Conservation (phyloP, 164 flowering plant genomes). For the Vitis rupestris region DNA sequence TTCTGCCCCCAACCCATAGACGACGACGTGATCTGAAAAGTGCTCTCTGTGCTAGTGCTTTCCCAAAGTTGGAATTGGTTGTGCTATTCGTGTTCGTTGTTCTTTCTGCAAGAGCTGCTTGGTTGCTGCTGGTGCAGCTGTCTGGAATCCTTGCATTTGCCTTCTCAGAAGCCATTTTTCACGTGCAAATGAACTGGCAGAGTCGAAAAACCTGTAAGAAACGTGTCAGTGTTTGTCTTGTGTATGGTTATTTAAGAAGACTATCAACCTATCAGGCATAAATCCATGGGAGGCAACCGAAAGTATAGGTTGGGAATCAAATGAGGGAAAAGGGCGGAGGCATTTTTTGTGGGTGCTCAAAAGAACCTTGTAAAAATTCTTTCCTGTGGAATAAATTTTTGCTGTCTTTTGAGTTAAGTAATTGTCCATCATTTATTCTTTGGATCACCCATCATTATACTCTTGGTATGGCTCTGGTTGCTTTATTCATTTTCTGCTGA, state of each 20-base stretch:
- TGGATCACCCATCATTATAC: not conserved
- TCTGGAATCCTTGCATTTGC: conserved; percentile 10
- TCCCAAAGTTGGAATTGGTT: conserved; percentile 21
- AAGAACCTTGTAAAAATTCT: conserved; percentile 18
- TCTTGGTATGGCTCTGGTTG: not conserved
- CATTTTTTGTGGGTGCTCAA: conserved; percentile 17
- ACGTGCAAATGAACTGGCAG: not conserved
- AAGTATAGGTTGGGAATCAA: conserved; percentile 15
- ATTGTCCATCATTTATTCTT: not conserved
- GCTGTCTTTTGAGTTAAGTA: conserved; percentile 27
- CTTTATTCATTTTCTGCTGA: not conserved
- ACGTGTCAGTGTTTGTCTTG: not conserved
- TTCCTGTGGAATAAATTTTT: conserved; percentile 13
- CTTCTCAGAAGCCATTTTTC: conserved; percentile 24
- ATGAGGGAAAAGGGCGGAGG: conserved; percentile 3
- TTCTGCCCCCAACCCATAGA: conserved; percentile 25
- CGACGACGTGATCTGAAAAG: conserved; percentile 32
- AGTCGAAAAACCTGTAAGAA: not conserved
- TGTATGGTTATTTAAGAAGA: conserved; percentile 1
- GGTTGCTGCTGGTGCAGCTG: conserved; percentile 15
- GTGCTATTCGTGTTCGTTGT: conserved; percentile 4
- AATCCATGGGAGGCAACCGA: conserved; percentile 15
- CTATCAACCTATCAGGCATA: conserved; percentile 1
- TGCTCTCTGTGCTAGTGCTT: conserved; percentile 45
- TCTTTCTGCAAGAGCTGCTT: conserved; percentile 4